Conservation (phyloP, 164 flowering plant species). For the Macadamia tetraphylla region DNA sequence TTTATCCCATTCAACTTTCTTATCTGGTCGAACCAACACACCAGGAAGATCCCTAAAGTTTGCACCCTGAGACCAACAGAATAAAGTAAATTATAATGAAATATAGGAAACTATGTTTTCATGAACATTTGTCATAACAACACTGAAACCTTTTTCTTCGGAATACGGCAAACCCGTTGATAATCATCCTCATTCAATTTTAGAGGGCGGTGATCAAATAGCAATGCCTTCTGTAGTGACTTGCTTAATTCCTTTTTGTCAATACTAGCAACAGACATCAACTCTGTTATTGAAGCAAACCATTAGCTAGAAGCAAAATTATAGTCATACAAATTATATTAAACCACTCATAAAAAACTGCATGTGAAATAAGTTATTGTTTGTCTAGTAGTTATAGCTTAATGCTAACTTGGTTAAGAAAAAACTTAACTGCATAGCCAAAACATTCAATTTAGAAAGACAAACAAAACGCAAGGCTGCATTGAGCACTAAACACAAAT, state of each 20-base stretch:
- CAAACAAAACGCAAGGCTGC: no score
- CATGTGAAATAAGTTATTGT: no score
- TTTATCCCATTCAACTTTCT: slow-evolving; percentile 57
- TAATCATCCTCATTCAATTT: slow-evolving; percentile 60
- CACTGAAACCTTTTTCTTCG: slow-evolving; percentile 55
- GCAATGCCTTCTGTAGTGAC: background rate
- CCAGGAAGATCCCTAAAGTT: slow-evolving; percentile 76
- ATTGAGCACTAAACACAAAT: no score
- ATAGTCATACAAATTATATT: no score
- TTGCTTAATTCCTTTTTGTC: background rate
- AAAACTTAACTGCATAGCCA: no score
- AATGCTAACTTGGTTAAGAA: no score
- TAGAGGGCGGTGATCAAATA: slow-evolving; percentile 67
- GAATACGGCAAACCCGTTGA: slow-evolving; percentile 59
- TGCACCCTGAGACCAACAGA: slow-evolving; percentile 50
- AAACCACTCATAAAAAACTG: no score
- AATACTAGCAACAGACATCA: slow-evolving; percentile 13
- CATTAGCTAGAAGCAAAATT: no score
- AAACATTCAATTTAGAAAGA: no score
- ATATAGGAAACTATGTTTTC: background rate
- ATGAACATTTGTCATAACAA: background rate
- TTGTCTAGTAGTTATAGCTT: no score
- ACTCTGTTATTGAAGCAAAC: slow-evolving; percentile 18
- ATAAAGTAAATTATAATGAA: background rate
- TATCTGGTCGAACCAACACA: slow-evolving; percentile 43